Conservation (phyloP, 805 yeast genomes). For the Kluyveromyces wickerhamii region DNA sequence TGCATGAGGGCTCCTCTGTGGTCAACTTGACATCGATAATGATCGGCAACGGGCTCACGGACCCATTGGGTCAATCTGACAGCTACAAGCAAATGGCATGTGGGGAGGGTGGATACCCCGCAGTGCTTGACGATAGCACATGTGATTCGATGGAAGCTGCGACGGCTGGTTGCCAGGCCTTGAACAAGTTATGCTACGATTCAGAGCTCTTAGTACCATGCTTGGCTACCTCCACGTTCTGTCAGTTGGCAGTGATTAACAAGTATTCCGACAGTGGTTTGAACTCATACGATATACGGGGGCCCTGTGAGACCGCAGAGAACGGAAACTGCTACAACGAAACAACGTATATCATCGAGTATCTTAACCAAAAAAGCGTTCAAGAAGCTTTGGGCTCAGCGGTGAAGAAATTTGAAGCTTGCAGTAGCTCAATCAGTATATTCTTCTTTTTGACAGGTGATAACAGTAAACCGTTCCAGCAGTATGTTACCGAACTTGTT, state of each 20-base stretch:
- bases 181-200: constrained; percentile 57
- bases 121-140: constrained; percentile 55
- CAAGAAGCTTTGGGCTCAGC: constrained; percentile 75
- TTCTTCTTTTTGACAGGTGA: constrained; percentile 71
- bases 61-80: constrained; percentile 64
- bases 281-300: constrained; percentile 76
- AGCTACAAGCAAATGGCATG: constrained; percentile 86
- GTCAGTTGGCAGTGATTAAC: constrained; percentile 55
- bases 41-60: constrained; percentile 87
- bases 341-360: constrained; percentile 55
- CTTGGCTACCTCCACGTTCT: constrained; percentile 75
- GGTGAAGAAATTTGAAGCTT: constrained; percentile 55
- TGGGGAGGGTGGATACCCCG: constrained; percentile 70
- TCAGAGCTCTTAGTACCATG: constrained; percentile 57
- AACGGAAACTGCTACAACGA: constrained; percentile 61
- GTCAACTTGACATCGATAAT: constrained; percentile 63
- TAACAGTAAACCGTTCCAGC: constrained; percentile 72
- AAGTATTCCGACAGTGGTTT: constrained; percentile 66
- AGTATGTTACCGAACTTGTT: constrained; percentile 53
- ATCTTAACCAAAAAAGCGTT: constrained; percentile 60
- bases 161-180: constrained; percentile 52
- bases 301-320: constrained; percentile 52
- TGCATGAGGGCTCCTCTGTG: constrained; percentile 34
- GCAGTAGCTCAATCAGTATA: constrained; percentile 55
- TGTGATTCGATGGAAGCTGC: constrained; percentile 53